Conservation (phyloP, 1,284 basidiomycete genomes). For the Leccinum subrobustum region DNA sequence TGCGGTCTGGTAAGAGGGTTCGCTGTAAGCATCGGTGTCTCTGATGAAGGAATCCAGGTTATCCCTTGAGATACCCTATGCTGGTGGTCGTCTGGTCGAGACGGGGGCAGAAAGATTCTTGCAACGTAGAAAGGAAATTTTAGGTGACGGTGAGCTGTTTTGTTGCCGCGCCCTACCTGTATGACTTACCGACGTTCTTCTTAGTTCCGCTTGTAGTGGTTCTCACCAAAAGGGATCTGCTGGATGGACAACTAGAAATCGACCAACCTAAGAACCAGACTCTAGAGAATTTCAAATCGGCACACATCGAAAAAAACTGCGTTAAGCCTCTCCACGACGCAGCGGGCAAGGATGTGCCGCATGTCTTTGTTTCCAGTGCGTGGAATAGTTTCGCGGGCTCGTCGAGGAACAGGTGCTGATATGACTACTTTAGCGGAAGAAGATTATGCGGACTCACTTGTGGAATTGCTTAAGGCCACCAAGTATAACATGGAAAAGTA, state of each 20-base stretch:
- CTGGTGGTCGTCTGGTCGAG: not conserved
- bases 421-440: not conserved
- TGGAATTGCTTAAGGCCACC: not conserved
- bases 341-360: not conserved
- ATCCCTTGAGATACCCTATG: not conserved
- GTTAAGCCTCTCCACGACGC: not conserved
- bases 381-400: not conserved
- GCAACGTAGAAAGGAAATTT: not conserved
- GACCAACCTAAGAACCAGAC: not conserved
- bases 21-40: not conserved
- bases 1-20: slow-evolving; percentile 14
- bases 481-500: not conserved
- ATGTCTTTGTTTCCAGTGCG: not conserved
- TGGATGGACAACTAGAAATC: not conserved
- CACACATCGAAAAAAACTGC: not conserved
- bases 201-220: not conserved
- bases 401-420: not conserved
- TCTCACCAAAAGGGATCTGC: not conserved
- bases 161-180: not conserved
- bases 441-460: not conserved
- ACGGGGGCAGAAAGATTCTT: not conserved
- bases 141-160: not conserved
- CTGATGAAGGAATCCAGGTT: not conserved
- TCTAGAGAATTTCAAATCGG: not conserved
- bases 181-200: not conserved